Percentiles rank a stretch among this genome's conserved stretches.
Evolutionary conservation across 805 yeast genomes (phyloP).

Genomic region (Komagataella populi): DNA sequence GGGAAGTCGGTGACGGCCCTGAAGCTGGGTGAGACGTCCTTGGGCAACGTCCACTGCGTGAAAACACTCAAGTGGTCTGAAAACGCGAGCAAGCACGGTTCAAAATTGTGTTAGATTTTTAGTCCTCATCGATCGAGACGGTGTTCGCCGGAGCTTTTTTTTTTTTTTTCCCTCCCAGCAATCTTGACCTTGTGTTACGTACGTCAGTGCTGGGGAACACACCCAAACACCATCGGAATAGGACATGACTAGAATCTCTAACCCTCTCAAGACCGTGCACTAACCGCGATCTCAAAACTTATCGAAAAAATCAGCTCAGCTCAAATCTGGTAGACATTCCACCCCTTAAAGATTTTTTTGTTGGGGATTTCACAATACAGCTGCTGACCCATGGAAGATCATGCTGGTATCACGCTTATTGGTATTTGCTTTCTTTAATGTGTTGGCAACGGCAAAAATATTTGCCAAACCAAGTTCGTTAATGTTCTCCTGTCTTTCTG

Average conservation of each 20-base stretch:
- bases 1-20: neutral
- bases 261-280: neutral
- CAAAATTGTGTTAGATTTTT: too few species aligned
- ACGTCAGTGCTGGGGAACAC: neutral
- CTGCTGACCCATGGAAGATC: neutral
- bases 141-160: too few species aligned
- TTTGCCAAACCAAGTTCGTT: slow-evolving; percentile 5
- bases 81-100: too few species aligned
- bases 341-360: neutral
- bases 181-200: too few species aligned
- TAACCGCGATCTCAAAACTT: neutral
- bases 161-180: too few species aligned
- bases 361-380: neutral
- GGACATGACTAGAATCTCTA: neutral
- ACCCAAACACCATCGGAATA: neutral
- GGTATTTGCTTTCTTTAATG: neutral
- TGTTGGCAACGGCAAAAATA: neutral
- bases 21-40: too few species aligned
- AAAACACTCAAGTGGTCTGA: too few species aligned
- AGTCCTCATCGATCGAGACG: too few species aligned
- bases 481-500: slow-evolving; percentile 11
- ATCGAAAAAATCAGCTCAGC: neutral
- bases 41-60: too few species aligned
- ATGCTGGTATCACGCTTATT: neutral
- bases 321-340: neutral